These are phyloP conservation scores for Exophiala spinifera DNA, from an alignment of 2,329 filamentous ascomycete species.

Conservation along the genomic window DNA sequence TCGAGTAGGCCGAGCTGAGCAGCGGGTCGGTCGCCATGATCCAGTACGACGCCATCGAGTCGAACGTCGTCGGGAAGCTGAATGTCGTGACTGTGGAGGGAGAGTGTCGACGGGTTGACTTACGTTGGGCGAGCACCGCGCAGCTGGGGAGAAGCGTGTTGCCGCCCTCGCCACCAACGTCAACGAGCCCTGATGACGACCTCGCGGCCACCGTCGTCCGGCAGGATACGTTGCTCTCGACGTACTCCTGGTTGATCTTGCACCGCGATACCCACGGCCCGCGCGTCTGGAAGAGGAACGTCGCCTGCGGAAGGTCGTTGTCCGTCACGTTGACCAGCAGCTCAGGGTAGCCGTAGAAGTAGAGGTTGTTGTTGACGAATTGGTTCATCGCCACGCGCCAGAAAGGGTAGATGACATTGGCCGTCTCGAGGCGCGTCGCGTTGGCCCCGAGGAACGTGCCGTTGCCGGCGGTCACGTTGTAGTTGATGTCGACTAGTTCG, in stretches of 20 bases:
- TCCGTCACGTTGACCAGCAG: constrained; percentile 12
- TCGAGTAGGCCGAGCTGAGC: constrained; percentile 14
- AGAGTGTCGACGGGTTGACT: constrained; percentile 11
- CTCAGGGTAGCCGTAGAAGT: constrained; percentile 16
- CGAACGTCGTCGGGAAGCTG: constrained; percentile 17
- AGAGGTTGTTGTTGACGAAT: constrained; percentile 11
- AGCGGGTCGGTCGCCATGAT: constrained; percentile 19
- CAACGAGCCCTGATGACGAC: background rate
- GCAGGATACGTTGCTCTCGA: constrained; percentile 20
- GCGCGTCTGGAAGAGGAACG: constrained; percentile 19
- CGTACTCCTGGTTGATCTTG: constrained; percentile 20
- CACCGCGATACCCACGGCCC: constrained; percentile 18
- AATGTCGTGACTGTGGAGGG: constrained; percentile 18
- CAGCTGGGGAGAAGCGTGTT: constrained; percentile 11
- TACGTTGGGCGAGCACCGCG: constrained; percentile 12
- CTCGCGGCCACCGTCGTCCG: constrained; percentile 5
- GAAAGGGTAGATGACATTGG: constrained; percentile 8
- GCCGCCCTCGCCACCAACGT: too few species aligned
- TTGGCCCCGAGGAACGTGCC: constrained; percentile 18
- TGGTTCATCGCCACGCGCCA: constrained; percentile 21
- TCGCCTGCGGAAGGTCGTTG: constrained; percentile 15
- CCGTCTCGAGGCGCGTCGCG: constrained; percentile 3
- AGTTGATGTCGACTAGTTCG: constrained; percentile 10
- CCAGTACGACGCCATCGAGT: constrained; percentile 6
- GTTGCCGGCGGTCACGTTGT: constrained; percentile 15